Evolutionary conservation across 2,329 filamentous ascomycete genomes (phyloP).

Genomic region (Fusarium clavum): DNA sequence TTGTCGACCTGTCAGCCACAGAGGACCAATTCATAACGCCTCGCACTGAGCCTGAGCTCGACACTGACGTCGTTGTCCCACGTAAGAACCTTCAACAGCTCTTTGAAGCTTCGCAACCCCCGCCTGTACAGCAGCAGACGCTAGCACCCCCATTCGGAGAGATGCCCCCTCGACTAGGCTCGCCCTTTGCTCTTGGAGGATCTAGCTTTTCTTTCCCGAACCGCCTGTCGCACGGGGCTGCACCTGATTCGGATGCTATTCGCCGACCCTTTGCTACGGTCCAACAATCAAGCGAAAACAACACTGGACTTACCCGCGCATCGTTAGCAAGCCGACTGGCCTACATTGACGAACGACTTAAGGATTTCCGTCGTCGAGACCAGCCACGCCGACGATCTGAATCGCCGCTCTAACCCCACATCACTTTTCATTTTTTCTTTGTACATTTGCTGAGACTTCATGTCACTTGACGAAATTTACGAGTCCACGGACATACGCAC

Average conservation of each 20-base stretch:
- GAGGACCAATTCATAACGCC: conserved; percentile 52
- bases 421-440: conserved; percentile 23
- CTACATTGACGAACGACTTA: conserved; percentile 69
- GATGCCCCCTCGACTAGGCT: conserved; percentile 65
- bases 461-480: conserved; percentile 43
- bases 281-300: conserved; percentile 58
- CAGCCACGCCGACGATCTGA: conserved; percentile 59
- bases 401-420: conserved; percentile 58
- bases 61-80: conserved; percentile 54
- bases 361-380: conserved; percentile 63
- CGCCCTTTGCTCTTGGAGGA: conserved; percentile 64
- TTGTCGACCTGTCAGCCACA: conserved; percentile 40
- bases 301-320: conserved; percentile 52
- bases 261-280: conserved; percentile 68
- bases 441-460: conserved; percentile 38
- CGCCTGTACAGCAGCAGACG: conserved; percentile 24
- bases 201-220: conserved; percentile 72
- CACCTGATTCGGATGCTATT: conserved; percentile 58
- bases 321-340: conserved; percentile 65
- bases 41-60: conserved; percentile 31
- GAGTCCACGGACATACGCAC: conserved; percentile 39
- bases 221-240: conserved; percentile 61
- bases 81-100: conserved; percentile 57
- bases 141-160: conserved; percentile 49
- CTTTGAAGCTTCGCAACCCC: conserved; percentile 50